phyloP scores from a whole-genome alignment of 2,329 filamentous ascomycete species.

The Pseudocercospora fijiensis region DNA sequence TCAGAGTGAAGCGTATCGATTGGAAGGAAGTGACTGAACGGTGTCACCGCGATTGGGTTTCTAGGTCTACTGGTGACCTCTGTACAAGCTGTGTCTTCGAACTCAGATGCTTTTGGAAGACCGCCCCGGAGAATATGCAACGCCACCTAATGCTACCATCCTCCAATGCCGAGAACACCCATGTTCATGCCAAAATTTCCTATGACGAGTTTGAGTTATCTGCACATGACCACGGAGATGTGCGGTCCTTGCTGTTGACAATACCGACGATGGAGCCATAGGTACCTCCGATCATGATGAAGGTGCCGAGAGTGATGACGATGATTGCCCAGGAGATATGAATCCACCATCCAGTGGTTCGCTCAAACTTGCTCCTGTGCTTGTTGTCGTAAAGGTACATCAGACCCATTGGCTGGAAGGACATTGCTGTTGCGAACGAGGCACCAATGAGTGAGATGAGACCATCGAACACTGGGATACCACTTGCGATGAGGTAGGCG shows the following conservation, averaged over 20 bases:
- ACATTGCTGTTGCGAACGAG: constrained; percentile 29
- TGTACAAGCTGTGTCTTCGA: background rate
- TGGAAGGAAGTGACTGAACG: too few species aligned
- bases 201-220: constrained; percentile 36
- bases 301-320: constrained; percentile 41
- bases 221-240: constrained; percentile 28
- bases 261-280: constrained; percentile 47
- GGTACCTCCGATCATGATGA: constrained; percentile 47
- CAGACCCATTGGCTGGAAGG: constrained; percentile 39
- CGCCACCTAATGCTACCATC: background rate
- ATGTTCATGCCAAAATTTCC: too few species aligned
- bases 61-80: background rate
- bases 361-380: constrained; percentile 21
- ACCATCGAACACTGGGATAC: constrained; percentile 31
- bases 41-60: background rate
- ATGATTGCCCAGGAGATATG: constrained; percentile 28
- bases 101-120: background rate
- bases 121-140: background rate
- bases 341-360: constrained; percentile 15
- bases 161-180: background rate
- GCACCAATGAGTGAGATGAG: constrained; percentile 32
- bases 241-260: constrained; percentile 32
- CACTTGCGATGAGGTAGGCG: constrained; percentile 30
- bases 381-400: constrained; percentile 50
- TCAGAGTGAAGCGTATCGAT: background rate